Percentiles rank a stretch among this genome's conserved stretches.
Evolutionary conservation across 2,329 filamentous ascomycete genomes (phyloP).

Genomic region (Fusarium virguliforme): DNA sequence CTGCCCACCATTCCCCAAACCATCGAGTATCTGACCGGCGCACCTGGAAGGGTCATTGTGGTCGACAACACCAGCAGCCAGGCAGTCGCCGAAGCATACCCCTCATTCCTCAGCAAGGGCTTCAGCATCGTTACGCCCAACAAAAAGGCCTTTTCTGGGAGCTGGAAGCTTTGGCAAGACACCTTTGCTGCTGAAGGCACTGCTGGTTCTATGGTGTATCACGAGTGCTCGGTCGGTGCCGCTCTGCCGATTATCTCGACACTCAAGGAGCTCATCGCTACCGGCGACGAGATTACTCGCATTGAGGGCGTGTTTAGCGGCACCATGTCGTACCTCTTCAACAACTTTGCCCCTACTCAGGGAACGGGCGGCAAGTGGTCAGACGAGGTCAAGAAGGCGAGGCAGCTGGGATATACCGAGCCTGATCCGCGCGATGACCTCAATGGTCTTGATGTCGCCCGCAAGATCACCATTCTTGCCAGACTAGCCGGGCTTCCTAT

Average conservation of each 20-base stretch:
- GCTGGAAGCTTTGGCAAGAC: conserved; percentile 85
- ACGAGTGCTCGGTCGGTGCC: conserved; percentile 94
- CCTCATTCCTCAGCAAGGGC: conserved; percentile 83
- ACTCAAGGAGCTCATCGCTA: conserved; percentile 91
- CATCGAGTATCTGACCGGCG: conserved; percentile 82
- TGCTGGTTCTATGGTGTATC: conserved; percentile 87
- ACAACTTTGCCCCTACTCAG: conserved; percentile 89
- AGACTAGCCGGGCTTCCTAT: conserved; percentile 88
- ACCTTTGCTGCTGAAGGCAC: conserved; percentile 83
- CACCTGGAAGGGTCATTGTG: conserved; percentile 84
- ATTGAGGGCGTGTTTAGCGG: conserved; percentile 98
- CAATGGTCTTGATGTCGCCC: conserved; percentile 89
- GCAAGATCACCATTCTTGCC: conserved; percentile 97
- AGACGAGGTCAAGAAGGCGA: conserved; percentile 91
- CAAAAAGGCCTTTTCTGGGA: conserved; percentile 96
- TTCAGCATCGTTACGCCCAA: conserved; percentile 96
- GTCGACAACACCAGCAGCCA: conserved; percentile 97
- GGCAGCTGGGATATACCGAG: conserved; percentile 93
- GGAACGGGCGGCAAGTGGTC: conserved; percentile 87
- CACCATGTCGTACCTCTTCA: conserved; percentile 98
- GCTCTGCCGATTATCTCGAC: conserved; percentile 95
- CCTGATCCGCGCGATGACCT: conserved; percentile 89
- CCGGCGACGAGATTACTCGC: conserved; percentile 90
- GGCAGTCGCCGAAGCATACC: conserved; percentile 87
- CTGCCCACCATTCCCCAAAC: conserved; percentile 79